Evolutionary conservation across 345 rosid genomes (phyloP), one percentile per base, ranked within the genome.

Genomic region (Brassica juncea): DNA sequence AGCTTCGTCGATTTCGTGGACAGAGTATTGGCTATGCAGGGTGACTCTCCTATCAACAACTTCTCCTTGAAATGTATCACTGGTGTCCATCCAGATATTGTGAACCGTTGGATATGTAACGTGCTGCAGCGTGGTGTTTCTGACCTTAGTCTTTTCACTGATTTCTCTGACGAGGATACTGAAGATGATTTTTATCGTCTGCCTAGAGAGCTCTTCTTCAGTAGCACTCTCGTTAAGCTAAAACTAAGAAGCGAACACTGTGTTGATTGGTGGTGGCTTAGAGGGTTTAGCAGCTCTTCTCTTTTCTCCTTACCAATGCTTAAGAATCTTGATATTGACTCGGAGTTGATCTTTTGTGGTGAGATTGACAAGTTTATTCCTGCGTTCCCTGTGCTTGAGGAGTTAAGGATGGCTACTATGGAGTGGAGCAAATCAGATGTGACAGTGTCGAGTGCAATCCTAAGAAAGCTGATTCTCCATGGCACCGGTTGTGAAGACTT

Each of bases 351-450:
- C 6, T 5, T 10, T 2, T 19, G 15, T 27, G 5, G 2, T 15
- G 37, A 42, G 11, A 27, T 73, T 28, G 68, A 27, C 0, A 4
- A 7, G 1, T 21, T 61, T 27, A 1, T 73, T 61, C 44, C 5
- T 73, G 31, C 54, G 28, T 74, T 47, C 23, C 77, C 49, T 49
- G 70, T 9, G 3, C 77, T 74, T 8, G 77, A 74, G 63, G 25
- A 55, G 10, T 0, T 55, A 19, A 4, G 60, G 4, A 55, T 55
- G 60, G 60, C 60, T 55, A 55, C 0, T 2, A 52, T 52, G 58
- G 58, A 52, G 60, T 55, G 60, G 60, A 0, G 27, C 4, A 11
- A 55, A 15, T 3, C 10, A 8, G 25, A 6, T 16, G 10, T 55
- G 25, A 55, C 1, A 39, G 66, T n/a, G 77, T 44, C 76, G 28